Conservation (phyloP, 1,284 basidiomycete species). For the Trichosporon ovoides region DNA sequence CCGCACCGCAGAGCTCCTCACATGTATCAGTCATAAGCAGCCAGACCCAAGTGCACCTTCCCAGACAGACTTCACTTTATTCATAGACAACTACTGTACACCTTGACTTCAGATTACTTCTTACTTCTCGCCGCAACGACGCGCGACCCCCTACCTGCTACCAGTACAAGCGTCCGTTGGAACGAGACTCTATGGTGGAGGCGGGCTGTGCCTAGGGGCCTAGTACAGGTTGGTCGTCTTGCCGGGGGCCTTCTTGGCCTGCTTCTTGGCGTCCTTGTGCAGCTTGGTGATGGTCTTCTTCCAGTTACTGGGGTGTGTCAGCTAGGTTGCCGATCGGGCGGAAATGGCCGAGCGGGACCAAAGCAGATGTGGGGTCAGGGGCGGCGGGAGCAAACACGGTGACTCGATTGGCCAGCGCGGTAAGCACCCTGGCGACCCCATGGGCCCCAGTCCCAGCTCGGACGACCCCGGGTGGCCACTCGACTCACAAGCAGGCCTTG, state of each 20-base stretch:
- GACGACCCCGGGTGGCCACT: not conserved
- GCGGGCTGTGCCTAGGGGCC: not conserved
- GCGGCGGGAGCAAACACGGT: not conserved
- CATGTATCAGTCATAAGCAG: too few species aligned
- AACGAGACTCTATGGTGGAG: slow-evolving; percentile 14
- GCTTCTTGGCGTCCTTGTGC: slow-evolving; percentile 46
- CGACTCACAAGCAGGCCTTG: slow-evolving; percentile 47
- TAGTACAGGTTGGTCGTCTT: slow-evolving; percentile 34
- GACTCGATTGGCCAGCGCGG: not conserved
- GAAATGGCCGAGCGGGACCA: not conserved
- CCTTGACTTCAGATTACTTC: not conserved
- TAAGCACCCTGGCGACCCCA: not conserved
- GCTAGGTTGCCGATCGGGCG: too few species aligned
- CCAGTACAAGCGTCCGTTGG: not conserved
- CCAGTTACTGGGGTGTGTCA: slow-evolving; percentile 35
- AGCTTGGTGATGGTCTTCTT: slow-evolving; percentile 49
- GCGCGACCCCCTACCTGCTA: not conserved
- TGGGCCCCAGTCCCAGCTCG: not conserved
- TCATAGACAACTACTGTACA: slow-evolving; percentile 5
- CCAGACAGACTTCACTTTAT: not conserved
- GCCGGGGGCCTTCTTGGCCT: slow-evolving; percentile 37
- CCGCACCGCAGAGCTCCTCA: too few species aligned
- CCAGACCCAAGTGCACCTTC: too few species aligned
- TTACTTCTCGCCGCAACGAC: not conserved
- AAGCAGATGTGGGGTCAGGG: not conserved